phyloP scores from a whole-genome alignment of 148 eudicot genomes.

The Diospyros lotus region DNA sequence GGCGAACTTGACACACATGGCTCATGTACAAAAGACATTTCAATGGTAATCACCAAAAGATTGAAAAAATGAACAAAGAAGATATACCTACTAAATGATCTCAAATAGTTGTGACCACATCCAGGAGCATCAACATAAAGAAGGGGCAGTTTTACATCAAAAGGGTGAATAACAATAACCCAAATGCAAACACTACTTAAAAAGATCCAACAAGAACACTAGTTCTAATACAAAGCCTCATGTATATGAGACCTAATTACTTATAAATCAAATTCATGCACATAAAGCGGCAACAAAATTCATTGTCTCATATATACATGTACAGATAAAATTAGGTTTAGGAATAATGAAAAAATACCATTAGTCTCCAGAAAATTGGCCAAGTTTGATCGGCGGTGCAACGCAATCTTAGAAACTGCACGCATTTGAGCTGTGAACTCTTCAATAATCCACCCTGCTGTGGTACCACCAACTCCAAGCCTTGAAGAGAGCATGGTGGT shows the following conservation, averaged over 20 bases:
- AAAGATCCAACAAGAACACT: constrained; percentile 2
- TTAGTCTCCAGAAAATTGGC: constrained; percentile 77
- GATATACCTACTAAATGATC: too few species aligned
- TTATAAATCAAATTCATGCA: background rate
- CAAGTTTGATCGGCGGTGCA: constrained; percentile 87
- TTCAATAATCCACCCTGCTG: constrained; percentile 84
- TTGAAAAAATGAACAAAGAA: too few species aligned
- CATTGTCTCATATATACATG: too few species aligned
- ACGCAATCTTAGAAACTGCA: constrained; percentile 91
- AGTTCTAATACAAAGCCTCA: background rate
- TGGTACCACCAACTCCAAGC: constrained; percentile 73
- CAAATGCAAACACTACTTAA: background rate
- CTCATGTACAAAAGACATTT: background rate
- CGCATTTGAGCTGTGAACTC: constrained; percentile 98
- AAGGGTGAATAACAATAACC: background rate
- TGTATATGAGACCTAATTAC: background rate
- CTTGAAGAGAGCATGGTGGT: constrained; percentile 63
- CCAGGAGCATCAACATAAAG: background rate
- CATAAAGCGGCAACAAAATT: background rate
- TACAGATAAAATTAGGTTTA: constrained; percentile 4
- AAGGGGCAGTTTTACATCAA: background rate
- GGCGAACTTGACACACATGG: background rate
- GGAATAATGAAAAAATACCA: constrained; percentile 44
- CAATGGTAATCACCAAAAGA: background rate
- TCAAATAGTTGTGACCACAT: too few species aligned